Evolutionary conservation across 192 early-diverging fungal species (phyloP), one percentile per base, ranked within the genome.

Genomic region (Cetraspora pellucida): DNA sequence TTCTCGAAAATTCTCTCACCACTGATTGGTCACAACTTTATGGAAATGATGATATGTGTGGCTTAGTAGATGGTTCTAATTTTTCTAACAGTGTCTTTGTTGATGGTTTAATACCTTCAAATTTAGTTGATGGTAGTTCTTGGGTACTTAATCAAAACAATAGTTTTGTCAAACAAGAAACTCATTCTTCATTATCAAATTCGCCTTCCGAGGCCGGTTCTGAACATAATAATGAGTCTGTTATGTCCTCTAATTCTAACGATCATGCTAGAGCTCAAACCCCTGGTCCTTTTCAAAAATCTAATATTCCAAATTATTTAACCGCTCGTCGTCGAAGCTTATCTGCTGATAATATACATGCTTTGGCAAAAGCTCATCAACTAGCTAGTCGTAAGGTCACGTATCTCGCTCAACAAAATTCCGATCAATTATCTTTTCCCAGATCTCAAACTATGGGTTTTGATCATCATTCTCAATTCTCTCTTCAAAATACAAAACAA

Each of bases 321-420:
- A 64, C 45, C 13, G 46, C 37, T n/a, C 74, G 74, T 66, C 61
- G 63, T 76, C 46, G 74, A 64, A 76, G 74, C 25, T 66, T 76
- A 44, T 76, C 74, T 16, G 63, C 74, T 21, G 63, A 76, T 45
- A 66, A 76, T 43, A 76, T 76, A 21, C 74, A 76, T 61, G 63
- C 74, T 21, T 44, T 76, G 49, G 61, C 63, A 76, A 76, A 76
- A 66, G 19, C 43, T 16, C 73, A 75, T 55, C 50, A 28, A 50
- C 3, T 16, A 43, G 7, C 2, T 49, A 27, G 9, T 27, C 72
- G 57, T 46, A 57, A 72, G 28, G 11, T 37, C 14, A 10, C 30
- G 10, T 30, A 47, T 37, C 21, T n/a, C 27, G 16, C 30, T n/a
- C 30, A 31, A 16, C 54, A 58, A 60, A 27, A 74, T 31, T 74